Conservation (phyloP, 2,329 filamentous ascomycete genomes). For the Pseudogymnoascus sp. region DNA sequence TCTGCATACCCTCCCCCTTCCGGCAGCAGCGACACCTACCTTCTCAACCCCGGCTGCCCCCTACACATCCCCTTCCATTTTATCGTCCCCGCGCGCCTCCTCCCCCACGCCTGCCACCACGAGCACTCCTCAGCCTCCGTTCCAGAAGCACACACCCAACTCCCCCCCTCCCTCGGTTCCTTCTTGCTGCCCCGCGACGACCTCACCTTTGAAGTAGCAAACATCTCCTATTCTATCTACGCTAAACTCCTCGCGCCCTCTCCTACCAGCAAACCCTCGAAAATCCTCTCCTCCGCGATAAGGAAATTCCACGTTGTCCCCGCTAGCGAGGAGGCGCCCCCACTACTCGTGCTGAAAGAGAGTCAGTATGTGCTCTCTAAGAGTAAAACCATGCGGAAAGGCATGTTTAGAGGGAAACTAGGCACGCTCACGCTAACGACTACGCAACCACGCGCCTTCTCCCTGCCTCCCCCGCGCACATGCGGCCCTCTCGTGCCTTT, state of each 20-base stretch:
- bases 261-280: not conserved
- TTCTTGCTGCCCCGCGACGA: conserved; percentile 22
- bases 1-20: conserved; percentile 15
- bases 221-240: conserved; percentile 25
- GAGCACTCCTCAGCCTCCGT: conserved; percentile 14
- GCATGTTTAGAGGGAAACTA: conserved; percentile 29
- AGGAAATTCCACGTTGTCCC: conserved; percentile 26
- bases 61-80: conserved; percentile 29
- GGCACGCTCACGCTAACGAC: conserved; percentile 28
- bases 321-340: conserved; percentile 24
- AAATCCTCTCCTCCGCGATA: not conserved
- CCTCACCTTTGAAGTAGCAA: conserved; percentile 25
- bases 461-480: not conserved
- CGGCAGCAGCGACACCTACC: conserved; percentile 16
- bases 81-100: conserved; percentile 27
- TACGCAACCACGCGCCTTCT: conserved; percentile 22
- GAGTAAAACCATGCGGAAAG: conserved; percentile 27
- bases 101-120: conserved; percentile 27
- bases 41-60: conserved; percentile 22
- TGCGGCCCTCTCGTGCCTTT: not conserved
- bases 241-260: conserved; percentile 20
- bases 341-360: conserved; percentile 21
- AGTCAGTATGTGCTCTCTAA: conserved; percentile 24
- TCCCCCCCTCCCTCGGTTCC: conserved; percentile 26
- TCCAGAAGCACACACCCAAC: conserved; percentile 25